phyloP scores from a whole-genome alignment of 208 protist genomes.

The Trypanosoma boissoni region DNA sequence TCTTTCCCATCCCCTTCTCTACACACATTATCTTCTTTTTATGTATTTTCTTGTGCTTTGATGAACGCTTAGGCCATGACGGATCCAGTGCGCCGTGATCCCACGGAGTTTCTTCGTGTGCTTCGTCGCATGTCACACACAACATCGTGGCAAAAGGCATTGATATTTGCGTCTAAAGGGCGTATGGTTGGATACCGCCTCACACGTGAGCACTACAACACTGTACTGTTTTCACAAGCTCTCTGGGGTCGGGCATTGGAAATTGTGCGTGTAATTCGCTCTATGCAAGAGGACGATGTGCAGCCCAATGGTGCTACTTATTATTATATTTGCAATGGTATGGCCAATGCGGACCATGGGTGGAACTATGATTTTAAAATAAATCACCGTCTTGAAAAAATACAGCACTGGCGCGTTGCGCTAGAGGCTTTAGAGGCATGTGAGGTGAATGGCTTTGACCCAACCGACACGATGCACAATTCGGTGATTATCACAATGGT shows the following conservation, averaged over 20 bases:
- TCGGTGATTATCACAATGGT: slow-evolving; percentile 85
- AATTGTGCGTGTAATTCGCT: slow-evolving; percentile 82
- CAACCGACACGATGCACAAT: slow-evolving; percentile 92
- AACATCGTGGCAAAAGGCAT: slow-evolving; percentile 88
- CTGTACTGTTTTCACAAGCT: slow-evolving; percentile 86
- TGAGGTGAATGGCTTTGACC: slow-evolving; percentile 88
- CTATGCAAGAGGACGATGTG: slow-evolving; percentile 87
- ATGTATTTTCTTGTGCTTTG: slow-evolving; percentile 7
- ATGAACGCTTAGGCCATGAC: too few species aligned
- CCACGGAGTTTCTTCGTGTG: slow-evolving; percentile 90
- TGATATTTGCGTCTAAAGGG: slow-evolving; percentile 88
- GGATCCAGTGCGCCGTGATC: slow-evolving; percentile 85
- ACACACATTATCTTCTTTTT: slow-evolving; percentile 4
- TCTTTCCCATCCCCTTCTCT: slow-evolving; percentile 9
- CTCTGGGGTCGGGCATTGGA: slow-evolving; percentile 88
- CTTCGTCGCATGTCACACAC: slow-evolving; percentile 85
- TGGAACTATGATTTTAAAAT: slow-evolving; percentile 92
- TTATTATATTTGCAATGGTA: slow-evolving; percentile 91
- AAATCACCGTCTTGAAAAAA: slow-evolving; percentile 79
- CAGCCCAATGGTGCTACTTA: slow-evolving; percentile 88
- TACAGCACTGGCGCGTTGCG: slow-evolving; percentile 91
- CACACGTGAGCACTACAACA: slow-evolving; percentile 90
- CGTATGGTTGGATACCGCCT: slow-evolving; percentile 90
- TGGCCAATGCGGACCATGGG: slow-evolving; percentile 90
- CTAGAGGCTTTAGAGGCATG: slow-evolving; percentile 81